Evolutionary conservation across 2,329 filamentous ascomycete genomes (phyloP).

Genomic region (Dryadomyces quercus-mongolicae): DNA sequence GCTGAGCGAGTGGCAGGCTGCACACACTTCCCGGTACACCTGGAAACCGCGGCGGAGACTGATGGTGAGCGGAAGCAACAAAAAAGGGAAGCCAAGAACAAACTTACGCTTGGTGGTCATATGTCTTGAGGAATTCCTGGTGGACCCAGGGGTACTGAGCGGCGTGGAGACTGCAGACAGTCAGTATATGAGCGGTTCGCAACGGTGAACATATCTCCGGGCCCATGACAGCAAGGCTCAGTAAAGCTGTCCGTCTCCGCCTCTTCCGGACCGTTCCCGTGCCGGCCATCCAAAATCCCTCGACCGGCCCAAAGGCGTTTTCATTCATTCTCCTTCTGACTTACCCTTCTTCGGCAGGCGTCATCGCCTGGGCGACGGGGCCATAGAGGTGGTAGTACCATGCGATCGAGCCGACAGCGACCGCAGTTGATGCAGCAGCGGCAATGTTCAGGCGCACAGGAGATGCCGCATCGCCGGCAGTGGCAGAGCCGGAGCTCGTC

Average conservation of each 20-base stretch:
- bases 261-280: too few relatives aligned
- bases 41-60: constrained; percentile 98
- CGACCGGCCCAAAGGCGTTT: constrained; percentile 11
- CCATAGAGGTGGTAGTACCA: constrained; percentile 99
- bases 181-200: neutral
- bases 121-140: constrained; percentile 83
- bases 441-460: constrained; percentile 76
- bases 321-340: constrained; percentile 25
- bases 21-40: constrained; percentile 97
- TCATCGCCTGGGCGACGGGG: constrained; percentile 74
- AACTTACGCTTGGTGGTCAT: constrained; percentile 89
- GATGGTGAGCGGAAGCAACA: neutral
- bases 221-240: too few relatives aligned
- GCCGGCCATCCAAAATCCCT: neutral
- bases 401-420: constrained; percentile 78
- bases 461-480: constrained; percentile 42
- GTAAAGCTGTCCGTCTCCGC: too few relatives aligned
- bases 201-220: too few relatives aligned
- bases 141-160: constrained; percentile 95
- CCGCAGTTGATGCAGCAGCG: constrained; percentile 72
- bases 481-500: constrained; percentile 59
- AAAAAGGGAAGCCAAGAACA: neutral
- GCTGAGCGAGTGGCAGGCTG: constrained; percentile 90
- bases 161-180: constrained; percentile 65
- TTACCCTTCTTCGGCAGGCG: constrained; percentile 96